phyloP scores from a whole-genome alignment of 2,329 filamentous ascomycete genomes.

The Fusarium sp. region DNA sequence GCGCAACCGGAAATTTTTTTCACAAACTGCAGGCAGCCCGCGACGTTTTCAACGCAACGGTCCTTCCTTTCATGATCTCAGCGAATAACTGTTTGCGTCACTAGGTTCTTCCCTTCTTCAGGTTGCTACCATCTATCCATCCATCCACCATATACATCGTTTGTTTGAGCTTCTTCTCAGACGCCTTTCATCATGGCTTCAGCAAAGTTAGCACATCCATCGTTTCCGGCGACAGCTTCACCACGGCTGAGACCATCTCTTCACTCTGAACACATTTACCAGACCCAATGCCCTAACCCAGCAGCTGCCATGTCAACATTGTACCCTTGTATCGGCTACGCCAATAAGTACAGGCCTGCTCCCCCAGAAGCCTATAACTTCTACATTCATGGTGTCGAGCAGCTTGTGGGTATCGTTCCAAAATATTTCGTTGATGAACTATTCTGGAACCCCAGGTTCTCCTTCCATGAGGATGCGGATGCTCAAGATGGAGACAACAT shows the following conservation, averaged over 20 bases:
- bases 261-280: slow-evolving; percentile 9
- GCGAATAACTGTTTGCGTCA: slow-evolving; percentile 10
- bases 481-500: neutral
- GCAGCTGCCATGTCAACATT: slow-evolving; percentile 22
- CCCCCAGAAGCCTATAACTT: slow-evolving; percentile 31
- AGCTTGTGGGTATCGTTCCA: slow-evolving; percentile 38
- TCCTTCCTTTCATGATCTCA: slow-evolving; percentile 2
- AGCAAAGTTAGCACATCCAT: slow-evolving; percentile 28
- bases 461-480: neutral
- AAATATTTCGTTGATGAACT: slow-evolving; percentile 5
- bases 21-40: neutral
- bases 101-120: neutral
- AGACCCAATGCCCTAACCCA: neutral
- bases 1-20: slow-evolving; percentile 22
- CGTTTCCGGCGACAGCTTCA: slow-evolving; percentile 13
- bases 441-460: neutral
- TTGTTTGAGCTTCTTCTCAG: neutral
- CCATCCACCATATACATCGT: neutral
- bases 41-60: neutral
- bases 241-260: slow-evolving; percentile 14
- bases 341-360: slow-evolving; percentile 31
- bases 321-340: slow-evolving; percentile 33
- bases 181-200: slow-evolving; percentile 27
- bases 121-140: neutral
- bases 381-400: slow-evolving; percentile 30